phyloP scores from a whole-genome alignment of 2,329 filamentous ascomycete species.

The Nothopassalora personata region DNA sequence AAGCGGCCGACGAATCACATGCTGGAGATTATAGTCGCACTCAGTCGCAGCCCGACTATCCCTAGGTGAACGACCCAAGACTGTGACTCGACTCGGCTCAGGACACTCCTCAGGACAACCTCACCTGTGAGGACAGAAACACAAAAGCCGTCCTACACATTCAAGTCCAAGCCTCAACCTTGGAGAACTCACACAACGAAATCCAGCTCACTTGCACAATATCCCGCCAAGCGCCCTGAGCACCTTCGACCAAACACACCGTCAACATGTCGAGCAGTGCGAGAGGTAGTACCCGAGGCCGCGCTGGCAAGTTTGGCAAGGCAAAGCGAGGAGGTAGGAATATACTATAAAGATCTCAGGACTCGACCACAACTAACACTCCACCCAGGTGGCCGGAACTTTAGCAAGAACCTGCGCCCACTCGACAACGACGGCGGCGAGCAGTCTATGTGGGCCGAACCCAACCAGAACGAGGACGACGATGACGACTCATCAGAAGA shows the following conservation, averaged over 20 bases:
- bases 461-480: slow-evolving; percentile 46
- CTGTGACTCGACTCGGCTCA: slow-evolving; percentile 1
- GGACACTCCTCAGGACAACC: not conserved
- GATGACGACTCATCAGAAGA: slow-evolving; percentile 47
- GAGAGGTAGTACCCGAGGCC: slow-evolving; percentile 53
- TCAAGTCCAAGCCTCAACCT: not conserved
- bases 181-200: not conserved
- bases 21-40: not conserved
- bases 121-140: not conserved
- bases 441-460: slow-evolving; percentile 77
- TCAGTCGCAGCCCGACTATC: not conserved
- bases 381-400: slow-evolving; percentile 78
- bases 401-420: slow-evolving; percentile 84
- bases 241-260: slow-evolving; percentile 14
- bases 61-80: not conserved
- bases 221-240: slow-evolving; percentile 3
- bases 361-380: slow-evolving; percentile 13
- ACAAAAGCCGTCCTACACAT: not conserved
- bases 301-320: slow-evolving; percentile 92
- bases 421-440: slow-evolving; percentile 85
- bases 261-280: slow-evolving; percentile 45
- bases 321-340: slow-evolving; percentile 78
- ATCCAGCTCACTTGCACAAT: not conserved
- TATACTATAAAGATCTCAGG: slow-evolving; percentile 21
- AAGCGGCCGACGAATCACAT: slow-evolving; percentile 1